Evolutionary conservation across 179 eudicot species (phyloP).

Genomic region (Silene coronaria): DNA sequence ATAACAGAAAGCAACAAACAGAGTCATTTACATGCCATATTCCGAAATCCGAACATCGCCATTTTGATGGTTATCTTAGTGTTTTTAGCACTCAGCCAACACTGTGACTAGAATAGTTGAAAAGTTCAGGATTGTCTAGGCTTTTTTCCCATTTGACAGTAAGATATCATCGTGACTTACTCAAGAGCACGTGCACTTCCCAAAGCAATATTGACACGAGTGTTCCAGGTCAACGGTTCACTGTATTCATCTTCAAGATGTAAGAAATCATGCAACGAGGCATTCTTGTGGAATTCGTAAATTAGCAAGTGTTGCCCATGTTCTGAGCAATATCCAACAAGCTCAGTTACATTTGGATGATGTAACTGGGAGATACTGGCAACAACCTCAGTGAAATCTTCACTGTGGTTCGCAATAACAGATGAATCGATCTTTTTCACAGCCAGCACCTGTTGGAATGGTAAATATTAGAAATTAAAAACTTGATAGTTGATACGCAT

Average conservation of each 20-base stretch:
- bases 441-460: conserved; percentile 62
- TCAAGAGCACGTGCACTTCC: conserved; percentile 97
- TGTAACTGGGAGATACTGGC: conserved; percentile 65
- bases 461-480: conserved; percentile 19
- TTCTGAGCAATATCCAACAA: conserved; percentile 93
- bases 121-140: background rate
- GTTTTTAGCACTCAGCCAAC: background rate
- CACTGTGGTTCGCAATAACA: conserved; percentile 47
- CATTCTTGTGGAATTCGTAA: conserved; percentile 74
- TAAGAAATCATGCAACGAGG: conserved; percentile 76
- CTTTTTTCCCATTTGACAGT: background rate
- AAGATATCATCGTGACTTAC: conserved; percentile 42
- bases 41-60: background rate
- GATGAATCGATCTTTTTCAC: conserved; percentile 85
- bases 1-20: background rate
- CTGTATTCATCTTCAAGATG: conserved; percentile 78
- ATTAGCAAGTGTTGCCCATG: conserved; percentile 83
- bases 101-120: no score
- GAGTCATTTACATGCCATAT: background rate
- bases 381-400: conserved; percentile 66
- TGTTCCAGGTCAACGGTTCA: conserved; percentile 88
- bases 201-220: conserved; percentile 90
- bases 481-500: background rate
- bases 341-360: conserved; percentile 77
- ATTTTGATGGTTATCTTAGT: background rate